Percentiles rank a stretch among this genome's conserved stretches.
These are phyloP conservation scores for Lepidopterella palustris DNA, from an alignment of 495 filamentous ascomycete species.

Conservation along the genomic window DNA sequence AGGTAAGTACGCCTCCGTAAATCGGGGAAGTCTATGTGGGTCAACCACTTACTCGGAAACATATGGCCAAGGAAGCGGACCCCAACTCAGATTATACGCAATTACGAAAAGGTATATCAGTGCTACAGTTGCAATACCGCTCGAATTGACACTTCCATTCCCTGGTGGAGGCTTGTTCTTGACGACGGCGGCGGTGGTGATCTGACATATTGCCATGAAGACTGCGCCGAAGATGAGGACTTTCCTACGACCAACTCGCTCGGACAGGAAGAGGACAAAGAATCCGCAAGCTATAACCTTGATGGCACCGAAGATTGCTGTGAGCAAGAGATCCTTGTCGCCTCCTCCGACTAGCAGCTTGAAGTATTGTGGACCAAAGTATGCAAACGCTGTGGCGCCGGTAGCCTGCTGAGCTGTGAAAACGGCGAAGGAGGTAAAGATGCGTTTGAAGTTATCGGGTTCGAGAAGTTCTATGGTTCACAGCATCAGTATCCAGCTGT, in stretches of 20 bases:
- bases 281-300: constrained; percentile 51
- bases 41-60: constrained; percentile 18
- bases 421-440: constrained; percentile 21
- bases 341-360: constrained; percentile 26
- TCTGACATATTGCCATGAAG: constrained; percentile 47
- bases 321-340: constrained; percentile 14
- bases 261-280: constrained; percentile 50
- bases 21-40: background rate
- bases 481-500: background rate
- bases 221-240: constrained; percentile 51
- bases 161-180: constrained; percentile 39
- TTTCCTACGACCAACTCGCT: constrained; percentile 49
- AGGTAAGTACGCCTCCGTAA: background rate
- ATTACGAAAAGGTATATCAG: constrained; percentile 22
- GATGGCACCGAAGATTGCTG: constrained; percentile 19
- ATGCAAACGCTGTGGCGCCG: constrained; percentile 28
- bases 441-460: constrained; percentile 7
- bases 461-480: constrained; percentile 13
- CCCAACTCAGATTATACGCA: constrained; percentile 66
- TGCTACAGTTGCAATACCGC: constrained; percentile 45
- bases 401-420: constrained; percentile 31
- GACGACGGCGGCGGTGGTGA: constrained; percentile 32
- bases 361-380: constrained; percentile 34
- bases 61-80: constrained; percentile 44
- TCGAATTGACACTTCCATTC: constrained; percentile 31